These are phyloP conservation scores for Pachyrhizus erosus DNA, from an alignment of 306 rosid species.

Conservation along the genomic window DNA sequence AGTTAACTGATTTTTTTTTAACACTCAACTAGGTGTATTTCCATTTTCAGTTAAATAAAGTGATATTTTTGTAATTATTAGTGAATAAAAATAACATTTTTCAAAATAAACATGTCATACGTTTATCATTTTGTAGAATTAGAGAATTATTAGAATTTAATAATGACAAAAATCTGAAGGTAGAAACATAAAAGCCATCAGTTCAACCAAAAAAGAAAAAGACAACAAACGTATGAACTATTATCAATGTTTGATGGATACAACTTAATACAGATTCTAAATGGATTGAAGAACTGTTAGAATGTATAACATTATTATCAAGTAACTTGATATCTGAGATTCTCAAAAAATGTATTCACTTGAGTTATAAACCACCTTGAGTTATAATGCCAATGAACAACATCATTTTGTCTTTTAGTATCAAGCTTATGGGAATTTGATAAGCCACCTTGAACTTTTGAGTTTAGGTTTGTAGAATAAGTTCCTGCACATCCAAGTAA, in stretches of 20 bases:
- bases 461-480: constrained; percentile 70
- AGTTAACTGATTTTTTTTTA: neutral
- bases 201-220: constrained; percentile 12
- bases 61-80: too few species aligned
- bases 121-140: constrained; percentile 32
- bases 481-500: constrained; percentile 50
- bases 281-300: constrained; percentile 13
- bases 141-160: neutral
- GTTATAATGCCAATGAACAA: constrained; percentile 90
- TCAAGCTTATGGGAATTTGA: constrained; percentile 72
- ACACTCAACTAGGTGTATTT: constrained; percentile 4
- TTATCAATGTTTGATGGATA: neutral
- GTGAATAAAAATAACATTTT: too few species aligned
- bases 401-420: constrained; percentile 77
- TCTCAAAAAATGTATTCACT: constrained; percentile 20
- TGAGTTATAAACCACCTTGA: constrained; percentile 68
- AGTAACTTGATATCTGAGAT: constrained; percentile 4
- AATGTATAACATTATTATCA: constrained; percentile 20
- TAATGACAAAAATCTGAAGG: constrained; percentile 7
- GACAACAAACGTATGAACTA: neutral
- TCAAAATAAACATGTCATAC: too few species aligned
- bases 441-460: constrained; percentile 69
- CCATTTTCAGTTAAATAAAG: neutral
- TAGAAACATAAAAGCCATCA: constrained; percentile 2
- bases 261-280: neutral